Conservation (phyloP, 1,284 basidiomycete species). For the Acaromyces ingoldii region DNA sequence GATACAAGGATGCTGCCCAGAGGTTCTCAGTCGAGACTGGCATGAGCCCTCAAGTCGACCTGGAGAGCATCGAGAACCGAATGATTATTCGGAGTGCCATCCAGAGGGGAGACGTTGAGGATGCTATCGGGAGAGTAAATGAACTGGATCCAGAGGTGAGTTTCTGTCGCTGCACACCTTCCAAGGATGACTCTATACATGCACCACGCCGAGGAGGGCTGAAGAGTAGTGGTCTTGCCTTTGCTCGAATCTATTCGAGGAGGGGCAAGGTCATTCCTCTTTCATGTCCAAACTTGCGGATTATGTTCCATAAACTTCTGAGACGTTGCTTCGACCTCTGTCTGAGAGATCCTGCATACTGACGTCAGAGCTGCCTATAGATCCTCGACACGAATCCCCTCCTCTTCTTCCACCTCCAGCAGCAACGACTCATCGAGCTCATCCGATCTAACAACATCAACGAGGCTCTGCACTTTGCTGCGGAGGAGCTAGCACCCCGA, state of each 20-base stretch:
- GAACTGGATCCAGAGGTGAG: conserved; percentile 95
- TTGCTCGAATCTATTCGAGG: no score
- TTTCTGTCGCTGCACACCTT: conserved; percentile 19
- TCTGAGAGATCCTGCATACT: no score
- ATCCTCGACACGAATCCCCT: conserved; percentile 88
- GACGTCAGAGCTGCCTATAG: conserved; percentile 55
- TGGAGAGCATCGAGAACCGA: conserved; percentile 83
- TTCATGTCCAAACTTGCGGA: no score
- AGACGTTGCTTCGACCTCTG: no score
- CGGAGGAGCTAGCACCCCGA: conserved; percentile 84
- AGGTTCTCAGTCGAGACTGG: conserved; percentile 85
- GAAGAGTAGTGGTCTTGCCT: no score
- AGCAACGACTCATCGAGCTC: conserved; percentile 88
- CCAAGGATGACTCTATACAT: conserved; percentile 63
- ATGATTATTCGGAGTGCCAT: conserved; percentile 91
- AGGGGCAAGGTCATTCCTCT: no score
- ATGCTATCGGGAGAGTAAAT: conserved; percentile 86
- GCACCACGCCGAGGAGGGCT: conserved; percentile 86
- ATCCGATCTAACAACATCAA: conserved; percentile 75
- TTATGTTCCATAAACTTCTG: neutral
- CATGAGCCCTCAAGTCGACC: conserved; percentile 67
- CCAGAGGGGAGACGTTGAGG: conserved; percentile 87
- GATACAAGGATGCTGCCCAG: conserved; percentile 91
- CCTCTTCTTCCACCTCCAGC: conserved; percentile 86
- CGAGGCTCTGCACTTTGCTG: conserved; percentile 83